Evolutionary conservation across 176 grass and related monocot species (phyloP).

Genomic region (Oryza punctata): DNA sequence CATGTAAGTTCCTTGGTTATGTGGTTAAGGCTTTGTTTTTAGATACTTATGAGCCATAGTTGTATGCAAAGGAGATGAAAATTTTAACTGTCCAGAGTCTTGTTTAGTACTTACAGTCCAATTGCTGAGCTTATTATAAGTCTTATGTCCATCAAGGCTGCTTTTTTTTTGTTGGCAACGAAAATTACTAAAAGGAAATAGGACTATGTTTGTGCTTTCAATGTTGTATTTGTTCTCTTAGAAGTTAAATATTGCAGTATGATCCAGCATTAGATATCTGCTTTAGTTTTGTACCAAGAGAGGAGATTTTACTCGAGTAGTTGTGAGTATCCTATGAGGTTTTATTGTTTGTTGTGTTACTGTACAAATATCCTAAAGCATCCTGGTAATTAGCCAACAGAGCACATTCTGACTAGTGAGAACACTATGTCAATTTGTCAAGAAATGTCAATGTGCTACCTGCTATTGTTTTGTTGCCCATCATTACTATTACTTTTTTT

Average conservation of each 20-base stretch:
- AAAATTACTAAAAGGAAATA: neutral
- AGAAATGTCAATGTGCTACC: conserved; percentile 32
- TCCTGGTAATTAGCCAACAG: conserved; percentile 11
- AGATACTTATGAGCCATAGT: neutral
- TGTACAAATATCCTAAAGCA: conserved; percentile 25
- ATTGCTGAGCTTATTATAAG: conserved; percentile 13
- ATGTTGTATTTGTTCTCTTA: conserved; percentile 2
- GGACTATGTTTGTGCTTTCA: conserved; percentile 5
- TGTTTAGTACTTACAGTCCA: neutral
- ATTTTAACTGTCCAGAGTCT: neutral
- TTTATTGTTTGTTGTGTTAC: conserved; percentile 3
- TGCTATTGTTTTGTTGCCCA: conserved; percentile 27
- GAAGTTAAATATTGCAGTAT: neutral
- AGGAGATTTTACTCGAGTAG: conserved; percentile 8
- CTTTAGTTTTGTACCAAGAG: conserved; percentile 14
- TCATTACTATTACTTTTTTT: neutral
- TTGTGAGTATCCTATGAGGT: neutral
- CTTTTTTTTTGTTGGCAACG: neutral
- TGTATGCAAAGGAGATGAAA: conserved; percentile 1
- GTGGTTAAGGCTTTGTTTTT: neutral
- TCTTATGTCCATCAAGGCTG: conserved; percentile 5
- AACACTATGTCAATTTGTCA: neutral
- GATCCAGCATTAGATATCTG: neutral
- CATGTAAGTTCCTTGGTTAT: conserved; percentile 48
- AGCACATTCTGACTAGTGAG: neutral